These are phyloP conservation scores for Misopates orontium DNA, from an alignment of 257 asterid genomes.

Conservation along the genomic window DNA sequence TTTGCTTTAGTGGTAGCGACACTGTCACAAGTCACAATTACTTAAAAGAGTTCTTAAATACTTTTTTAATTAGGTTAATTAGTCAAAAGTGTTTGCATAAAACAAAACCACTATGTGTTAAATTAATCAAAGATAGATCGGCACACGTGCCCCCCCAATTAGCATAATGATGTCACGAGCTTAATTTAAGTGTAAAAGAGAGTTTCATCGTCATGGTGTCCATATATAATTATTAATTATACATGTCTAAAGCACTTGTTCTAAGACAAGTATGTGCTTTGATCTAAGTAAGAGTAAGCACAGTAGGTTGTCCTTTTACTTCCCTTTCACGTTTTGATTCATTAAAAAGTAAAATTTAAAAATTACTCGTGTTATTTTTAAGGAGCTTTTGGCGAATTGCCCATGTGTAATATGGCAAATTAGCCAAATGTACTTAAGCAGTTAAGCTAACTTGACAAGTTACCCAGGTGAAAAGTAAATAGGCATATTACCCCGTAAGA, in stretches of 20 bases:
- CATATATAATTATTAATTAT: background rate
- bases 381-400: too few species aligned
- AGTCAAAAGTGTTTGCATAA: slow-evolving; percentile 21
- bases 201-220: too few species aligned
- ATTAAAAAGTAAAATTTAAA: too few species aligned
- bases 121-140: slow-evolving; percentile 33
- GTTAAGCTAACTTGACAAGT: too few species aligned
- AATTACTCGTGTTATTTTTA: too few species aligned
- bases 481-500: too few species aligned
- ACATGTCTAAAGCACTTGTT: background rate
- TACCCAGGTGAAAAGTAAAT: too few species aligned
- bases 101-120: slow-evolving; percentile 26
- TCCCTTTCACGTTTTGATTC: too few species aligned
- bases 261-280: background rate
- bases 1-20: slow-evolving; percentile 38
- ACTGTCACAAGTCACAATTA: slow-evolving; percentile 36
- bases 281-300: background rate
- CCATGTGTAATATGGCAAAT: too few species aligned
- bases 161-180: slow-evolving; percentile 36
- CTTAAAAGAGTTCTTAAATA: slow-evolving; percentile 21
- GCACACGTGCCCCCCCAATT: slow-evolving; percentile 31
- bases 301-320: background rate
- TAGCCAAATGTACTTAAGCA: too few species aligned
- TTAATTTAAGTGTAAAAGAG: too few species aligned
- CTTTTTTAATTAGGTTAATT: slow-evolving; percentile 4